Base-by-base conservation (phyloP, 495 filamentous ascomycete species). In the Xylona heveae region DNA sequence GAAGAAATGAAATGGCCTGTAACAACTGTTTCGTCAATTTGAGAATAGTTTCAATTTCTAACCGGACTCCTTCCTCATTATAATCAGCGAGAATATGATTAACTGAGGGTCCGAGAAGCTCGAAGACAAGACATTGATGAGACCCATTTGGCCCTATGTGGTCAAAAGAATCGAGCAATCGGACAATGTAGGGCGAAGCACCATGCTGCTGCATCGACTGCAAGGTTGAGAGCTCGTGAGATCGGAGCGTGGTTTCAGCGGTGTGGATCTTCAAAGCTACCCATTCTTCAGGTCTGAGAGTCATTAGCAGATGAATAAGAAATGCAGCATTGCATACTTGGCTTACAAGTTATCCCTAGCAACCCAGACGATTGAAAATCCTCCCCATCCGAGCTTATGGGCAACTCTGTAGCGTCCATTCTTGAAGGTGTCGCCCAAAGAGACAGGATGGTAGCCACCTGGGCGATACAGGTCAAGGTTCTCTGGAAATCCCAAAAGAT, bases 71-170 rank as follows among this genome's bases (percentile, higher is more conserved):
- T 16, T 13, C 7, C 5, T 36, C 35, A 40, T 21, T 5, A 35
- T 54, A 47, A 26, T 50, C 39, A 2, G 16, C 5, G 12, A 38
- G 10, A 17, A 35, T 18, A 6, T 38, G 29, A 18, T 38, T 36
- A 15, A 46, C 6, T 0, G 39, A 53, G 2, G 58, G 58, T 3
- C 58, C 59, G 24, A 59, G 44, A 13, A 58, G 33, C 37, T 60
- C 53, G 31, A 57, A 48, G 1, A 61, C 53, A 21, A 62, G 46
- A 38, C 57, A 62, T 42, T 50, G 42, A 35, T 61, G 57, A 9
- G 20, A 43, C 20, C 58, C 54, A 35, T 62, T 61, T 1, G 51
- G 54, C 4, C 58, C 57, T 29, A 50, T 6, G 24, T 53, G 43
- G 23, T 24, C 22, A 32, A 63, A 62, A 9, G 35, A 3, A 41